These are phyloP conservation scores for Starmerella bacillaris DNA, from an alignment of 805 yeast genomes.

Conservation along the genomic window DNA sequence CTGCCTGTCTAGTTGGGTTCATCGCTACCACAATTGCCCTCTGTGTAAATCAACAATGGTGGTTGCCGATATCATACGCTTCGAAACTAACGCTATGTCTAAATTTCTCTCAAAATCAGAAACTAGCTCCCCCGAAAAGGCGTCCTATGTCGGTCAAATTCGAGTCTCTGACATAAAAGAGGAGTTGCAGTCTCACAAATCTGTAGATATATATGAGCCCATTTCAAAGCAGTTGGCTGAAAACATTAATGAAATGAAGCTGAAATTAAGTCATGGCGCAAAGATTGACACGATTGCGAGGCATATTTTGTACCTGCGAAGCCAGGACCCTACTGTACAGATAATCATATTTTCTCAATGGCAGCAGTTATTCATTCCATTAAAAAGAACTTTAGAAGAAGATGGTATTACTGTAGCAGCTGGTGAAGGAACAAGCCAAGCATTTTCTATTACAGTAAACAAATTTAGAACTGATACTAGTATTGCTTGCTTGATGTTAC, in stretches of 20 bases:
- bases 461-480: constrained; percentile 31
- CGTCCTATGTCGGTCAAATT: not conserved
- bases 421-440: too few relatives aligned
- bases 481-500: constrained; percentile 69
- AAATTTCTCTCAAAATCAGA: not conserved
- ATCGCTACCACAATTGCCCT: constrained; percentile 47
- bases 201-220: constrained; percentile 17
- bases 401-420: too few relatives aligned
- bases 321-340: constrained; percentile 45
- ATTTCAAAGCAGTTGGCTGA: constrained; percentile 15
- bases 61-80: not conserved
- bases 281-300: constrained; percentile 70
- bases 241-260: constrained; percentile 26
- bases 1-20: constrained; percentile 63
- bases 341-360: constrained; percentile 82
- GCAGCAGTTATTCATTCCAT: constrained; percentile 49
- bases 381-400: constrained; percentile 46
- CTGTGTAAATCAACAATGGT: constrained; percentile 42
- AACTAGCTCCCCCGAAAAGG: not conserved
- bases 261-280: constrained; percentile 50
- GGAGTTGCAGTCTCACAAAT: constrained; percentile 1
- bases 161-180: not conserved
- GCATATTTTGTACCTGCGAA: constrained; percentile 47
- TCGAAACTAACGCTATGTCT: not conserved
- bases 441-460: too few relatives aligned